These are phyloP conservation scores for Botrytis paeoniae DNA, from an alignment of 2,329 filamentous ascomycete species.

Conservation along the genomic window DNA sequence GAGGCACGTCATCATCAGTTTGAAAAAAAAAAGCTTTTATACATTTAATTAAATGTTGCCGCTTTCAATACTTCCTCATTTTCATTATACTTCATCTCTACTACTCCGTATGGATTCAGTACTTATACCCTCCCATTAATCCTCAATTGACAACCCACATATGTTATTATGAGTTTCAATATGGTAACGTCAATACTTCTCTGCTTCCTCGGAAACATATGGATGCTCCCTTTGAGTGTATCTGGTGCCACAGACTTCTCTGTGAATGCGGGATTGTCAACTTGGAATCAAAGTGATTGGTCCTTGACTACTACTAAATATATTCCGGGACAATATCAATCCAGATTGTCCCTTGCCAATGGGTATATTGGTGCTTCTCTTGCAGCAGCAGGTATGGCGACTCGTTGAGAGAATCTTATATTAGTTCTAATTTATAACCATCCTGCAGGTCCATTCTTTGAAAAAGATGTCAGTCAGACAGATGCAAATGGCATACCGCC, in stretches of 20 bases:
- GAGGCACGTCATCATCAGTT: neutral
- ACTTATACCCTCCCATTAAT: neutral
- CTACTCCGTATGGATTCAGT: neutral
- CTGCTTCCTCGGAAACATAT: neutral
- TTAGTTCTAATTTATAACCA: neutral
- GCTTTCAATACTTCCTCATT: neutral
- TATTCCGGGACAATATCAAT: conserved; percentile 36
- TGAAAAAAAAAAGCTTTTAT: neutral
- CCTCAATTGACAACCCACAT: neutral
- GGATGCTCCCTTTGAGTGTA: neutral
- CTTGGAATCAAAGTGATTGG: conserved; percentile 36
- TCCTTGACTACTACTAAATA: conserved; percentile 32
- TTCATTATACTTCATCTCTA: neutral
- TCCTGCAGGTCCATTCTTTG: conserved; percentile 36
- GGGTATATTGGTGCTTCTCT: conserved; percentile 29
- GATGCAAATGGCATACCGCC: conserved; percentile 33
- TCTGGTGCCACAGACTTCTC: conserved; percentile 31
- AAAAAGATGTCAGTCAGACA: conserved; percentile 36
- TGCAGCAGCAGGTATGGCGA: neutral
- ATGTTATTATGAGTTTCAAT: neutral
- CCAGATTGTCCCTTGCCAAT: conserved; percentile 36
- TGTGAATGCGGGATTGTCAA: conserved; percentile 26
- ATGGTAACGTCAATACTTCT: neutral
- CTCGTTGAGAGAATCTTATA: neutral
- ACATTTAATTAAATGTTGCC: neutral